Conservation (phyloP, 345 rosid species). For the Draba incana region DNA sequence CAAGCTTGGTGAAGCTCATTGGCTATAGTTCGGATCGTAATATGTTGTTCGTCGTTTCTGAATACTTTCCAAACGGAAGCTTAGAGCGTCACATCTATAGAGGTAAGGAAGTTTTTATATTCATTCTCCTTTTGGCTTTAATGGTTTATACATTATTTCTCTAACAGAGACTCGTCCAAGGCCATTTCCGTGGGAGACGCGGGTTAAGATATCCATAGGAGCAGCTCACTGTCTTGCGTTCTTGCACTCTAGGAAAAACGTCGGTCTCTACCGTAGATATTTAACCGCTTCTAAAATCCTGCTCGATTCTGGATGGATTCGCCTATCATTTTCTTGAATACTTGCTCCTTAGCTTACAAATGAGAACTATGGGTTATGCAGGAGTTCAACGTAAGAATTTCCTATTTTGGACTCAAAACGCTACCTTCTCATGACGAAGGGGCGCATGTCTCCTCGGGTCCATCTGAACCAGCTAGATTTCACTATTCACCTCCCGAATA, state of each 20-base stretch:
- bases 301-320: not conserved
- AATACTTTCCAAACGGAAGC: conserved; percentile 18
- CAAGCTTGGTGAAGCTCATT: conserved; percentile 7
- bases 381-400: conserved; percentile 6
- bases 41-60: not conserved
- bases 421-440: no score
- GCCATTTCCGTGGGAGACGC: conserved; percentile 19
- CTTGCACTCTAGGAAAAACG: not conserved
- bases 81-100: not conserved
- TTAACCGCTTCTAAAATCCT: not conserved
- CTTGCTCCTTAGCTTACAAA: not conserved
- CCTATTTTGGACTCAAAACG: no score
- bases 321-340: not conserved
- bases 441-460: no score
- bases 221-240: not conserved
- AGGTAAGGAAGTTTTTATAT: not conserved
- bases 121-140: not conserved
- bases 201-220: conserved; percentile 12
- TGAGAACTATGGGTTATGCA: not conserved
- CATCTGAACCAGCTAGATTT: no score
- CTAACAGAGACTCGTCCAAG: conserved; percentile 14
- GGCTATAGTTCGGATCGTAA: not conserved
- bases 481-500: no score
- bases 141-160: not conserved
- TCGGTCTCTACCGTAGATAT: not conserved